A percentile compares a stretch with the other conserved stretches of the same genome.
These are phyloP conservation scores for Tetrahymena malaccensis DNA, from an alignment of 73 alveolate species.

Conservation along the genomic window DNA sequence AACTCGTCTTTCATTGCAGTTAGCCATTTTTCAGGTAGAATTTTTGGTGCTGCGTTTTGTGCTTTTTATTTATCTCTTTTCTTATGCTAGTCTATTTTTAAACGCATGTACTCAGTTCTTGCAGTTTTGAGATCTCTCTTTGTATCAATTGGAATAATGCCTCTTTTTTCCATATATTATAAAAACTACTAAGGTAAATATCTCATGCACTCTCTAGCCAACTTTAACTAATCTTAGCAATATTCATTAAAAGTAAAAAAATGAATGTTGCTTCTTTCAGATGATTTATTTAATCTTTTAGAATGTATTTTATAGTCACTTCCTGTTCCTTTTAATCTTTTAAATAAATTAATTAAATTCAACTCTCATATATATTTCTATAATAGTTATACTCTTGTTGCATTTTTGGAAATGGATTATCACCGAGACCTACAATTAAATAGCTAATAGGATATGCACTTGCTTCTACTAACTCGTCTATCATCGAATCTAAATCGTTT, in stretches of 20 bases:
- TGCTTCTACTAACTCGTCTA: slow-evolving; percentile 82
- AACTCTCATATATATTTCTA: background rate
- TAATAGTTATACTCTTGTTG: slow-evolving; percentile 67
- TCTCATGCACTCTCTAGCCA: slow-evolving; percentile 81
- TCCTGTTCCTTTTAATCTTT: background rate
- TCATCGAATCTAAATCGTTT: slow-evolving; percentile 80
- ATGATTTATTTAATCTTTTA: slow-evolving; percentile 38
- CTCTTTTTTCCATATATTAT: slow-evolving; percentile 55
- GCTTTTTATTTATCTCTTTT: slow-evolving; percentile 8
- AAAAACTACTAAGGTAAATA: slow-evolving; percentile 85
- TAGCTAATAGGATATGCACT: slow-evolving; percentile 81
- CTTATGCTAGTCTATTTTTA: slow-evolving; percentile 39
- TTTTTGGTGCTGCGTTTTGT: background rate
- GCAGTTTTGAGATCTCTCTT: slow-evolving; percentile 35
- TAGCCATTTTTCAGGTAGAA: background rate
- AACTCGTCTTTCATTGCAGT: background rate
- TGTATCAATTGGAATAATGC: slow-evolving; percentile 50
- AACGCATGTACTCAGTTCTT: slow-evolving; percentile 25
- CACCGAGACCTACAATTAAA: slow-evolving; percentile 93
- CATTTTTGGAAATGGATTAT: slow-evolving; percentile 84
- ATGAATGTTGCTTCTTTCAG: slow-evolving; percentile 74
- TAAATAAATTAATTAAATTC: background rate
- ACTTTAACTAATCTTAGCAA: slow-evolving; percentile 50
- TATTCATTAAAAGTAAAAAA: slow-evolving; percentile 75
- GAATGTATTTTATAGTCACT: slow-evolving; percentile 77